Percentiles rank a stretch among this genome's conserved stretches.
These are phyloP conservation scores for Vitis hybrid DNA, from an alignment of 177 flowering plant genomes.

Conservation along the genomic window DNA sequence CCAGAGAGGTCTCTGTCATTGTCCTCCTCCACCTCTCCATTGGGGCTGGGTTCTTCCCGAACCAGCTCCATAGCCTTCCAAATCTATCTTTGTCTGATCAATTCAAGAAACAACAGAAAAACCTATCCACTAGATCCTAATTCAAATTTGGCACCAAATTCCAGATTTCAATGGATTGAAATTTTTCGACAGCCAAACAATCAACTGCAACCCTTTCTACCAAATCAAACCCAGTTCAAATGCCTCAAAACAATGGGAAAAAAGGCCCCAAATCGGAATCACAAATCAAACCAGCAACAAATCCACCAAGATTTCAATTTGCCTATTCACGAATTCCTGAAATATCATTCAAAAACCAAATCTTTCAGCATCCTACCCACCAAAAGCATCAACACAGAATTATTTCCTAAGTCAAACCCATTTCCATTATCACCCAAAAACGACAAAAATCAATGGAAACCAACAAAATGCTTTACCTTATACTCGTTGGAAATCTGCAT, in stretches of 20 bases:
- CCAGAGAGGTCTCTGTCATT: constrained; percentile 32
- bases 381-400: background rate
- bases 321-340: constrained; percentile 12
- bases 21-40: constrained; percentile 40
- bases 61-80: constrained; percentile 35
- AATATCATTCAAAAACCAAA: background rate
- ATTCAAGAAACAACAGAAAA: background rate
- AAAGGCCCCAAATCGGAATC: background rate
- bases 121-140: background rate
- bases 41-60: constrained; percentile 25
- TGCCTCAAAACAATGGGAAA: background rate
- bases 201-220: background rate
- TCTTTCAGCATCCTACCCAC: background rate
- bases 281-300: background rate
- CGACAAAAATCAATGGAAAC: too few relatives aligned
- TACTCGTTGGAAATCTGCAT: too few relatives aligned
- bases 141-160: background rate
- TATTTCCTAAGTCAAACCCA: too few relatives aligned
- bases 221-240: background rate
- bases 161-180: background rate
- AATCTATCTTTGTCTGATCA: background rate
- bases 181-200: background rate
- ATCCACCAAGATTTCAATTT: constrained; percentile 10
- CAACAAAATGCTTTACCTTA: too few relatives aligned
- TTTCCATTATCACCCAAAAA: too few relatives aligned